Evolutionary conservation across 495 filamentous ascomycete genomes (phyloP), one percentile per base, ranked within the genome.

Genomic region (Neurospora cerealis): DNA sequence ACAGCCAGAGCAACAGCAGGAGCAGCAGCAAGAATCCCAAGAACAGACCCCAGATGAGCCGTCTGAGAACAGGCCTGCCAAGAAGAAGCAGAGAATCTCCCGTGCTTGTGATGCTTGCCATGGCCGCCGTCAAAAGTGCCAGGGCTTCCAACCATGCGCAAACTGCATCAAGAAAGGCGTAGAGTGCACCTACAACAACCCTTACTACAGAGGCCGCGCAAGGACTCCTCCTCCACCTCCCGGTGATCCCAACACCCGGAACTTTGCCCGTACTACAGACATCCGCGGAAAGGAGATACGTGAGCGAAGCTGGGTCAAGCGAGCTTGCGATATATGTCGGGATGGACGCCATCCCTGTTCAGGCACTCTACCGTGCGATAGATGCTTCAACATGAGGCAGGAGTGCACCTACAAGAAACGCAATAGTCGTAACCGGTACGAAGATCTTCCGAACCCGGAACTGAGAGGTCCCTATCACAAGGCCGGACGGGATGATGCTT

Each of bases 61-160:
- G 1, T 66, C 54, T 0, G 54, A 66, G 54, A 28, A 66, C 13
- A 34, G 28, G 15, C 21, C 70, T 9, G n/a, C n/a, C 11, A 38
- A 24, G 5, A 71, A 75, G 13, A 46, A 36, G 3, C 62, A 62
- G 70, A 41, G 75, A 24, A 77, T 79, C 21, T 40, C 70, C 0
- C 78, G 78, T 24, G 72, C 71, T 7, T 78, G 78, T 40, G 77
- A 79, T 40, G 73, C 74, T 4, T 79, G 78, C 44, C 72, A 54
- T 24, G 32, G 21, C 19, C 72, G 46, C n/a, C 42, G 37, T 19
- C 32, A 15, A 28, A 74, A 71, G 13, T 78, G 78, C 70, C 66
- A 72, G 13, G 78, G 76, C 54, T 77, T 74, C 72, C 73, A 72
- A 40, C 78, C 78, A 17, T 79, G 78, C 37, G 37, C 66, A n/a